Evolutionary conservation across 2,329 filamentous ascomycete species (phyloP).

Genomic region (Stenocarpella maydis): DNA sequence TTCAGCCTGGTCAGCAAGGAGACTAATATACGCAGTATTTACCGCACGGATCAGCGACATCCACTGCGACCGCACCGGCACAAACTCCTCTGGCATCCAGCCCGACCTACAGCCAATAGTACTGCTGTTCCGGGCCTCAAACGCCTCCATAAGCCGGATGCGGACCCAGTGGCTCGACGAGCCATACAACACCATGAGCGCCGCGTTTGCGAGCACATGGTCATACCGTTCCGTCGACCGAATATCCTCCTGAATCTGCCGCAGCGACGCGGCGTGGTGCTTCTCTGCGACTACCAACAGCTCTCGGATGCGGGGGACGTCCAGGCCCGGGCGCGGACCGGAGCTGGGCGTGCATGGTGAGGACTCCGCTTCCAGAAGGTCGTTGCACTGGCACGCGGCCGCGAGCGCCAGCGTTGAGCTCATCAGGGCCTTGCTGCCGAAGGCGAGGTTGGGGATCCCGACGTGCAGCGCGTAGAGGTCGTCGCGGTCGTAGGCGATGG

Average conservation of each 20-base stretch:
- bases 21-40: conserved; percentile 45
- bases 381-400: conserved; percentile 50
- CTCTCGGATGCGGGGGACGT: conserved; percentile 40
- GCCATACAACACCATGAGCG: conserved; percentile 53
- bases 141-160: conserved; percentile 44
- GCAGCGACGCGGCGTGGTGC: conserved; percentile 49
- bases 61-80: conserved; percentile 48
- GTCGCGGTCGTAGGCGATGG: conserved; percentile 46
- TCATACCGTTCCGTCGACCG: conserved; percentile 45
- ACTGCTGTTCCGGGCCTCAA: conserved; percentile 32
- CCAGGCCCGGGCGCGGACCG: background rate
- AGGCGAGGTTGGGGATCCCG: conserved; percentile 52
- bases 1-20: conserved; percentile 39
- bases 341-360: background rate
- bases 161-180: conserved; percentile 49
- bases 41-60: conserved; percentile 49
- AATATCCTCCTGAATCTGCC: conserved; percentile 47
- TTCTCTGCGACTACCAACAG: conserved; percentile 45
- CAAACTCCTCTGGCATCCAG: conserved; percentile 39
- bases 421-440: conserved; percentile 50
- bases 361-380: conserved; percentile 38
- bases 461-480: conserved; percentile 52
- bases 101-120: background rate
- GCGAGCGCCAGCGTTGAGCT: conserved; percentile 52
- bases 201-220: conserved; percentile 48